phyloP scores from a whole-genome alignment of 169 alveolate species.

The Plasmodium adleri region DNA sequence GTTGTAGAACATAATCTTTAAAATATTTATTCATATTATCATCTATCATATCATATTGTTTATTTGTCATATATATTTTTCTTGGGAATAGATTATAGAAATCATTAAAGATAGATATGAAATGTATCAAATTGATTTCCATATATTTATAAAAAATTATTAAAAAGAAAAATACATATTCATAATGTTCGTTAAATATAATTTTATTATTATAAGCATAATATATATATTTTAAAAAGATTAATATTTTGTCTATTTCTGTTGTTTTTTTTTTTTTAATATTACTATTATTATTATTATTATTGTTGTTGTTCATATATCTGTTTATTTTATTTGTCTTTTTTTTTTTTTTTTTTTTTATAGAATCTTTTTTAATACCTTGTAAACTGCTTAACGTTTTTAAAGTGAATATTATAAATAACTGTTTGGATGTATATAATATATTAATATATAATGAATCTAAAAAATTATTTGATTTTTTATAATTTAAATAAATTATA shows the following conservation, averaged over 20 bases:
- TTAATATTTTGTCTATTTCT: slow-evolving; percentile 32
- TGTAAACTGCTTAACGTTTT: slow-evolving; percentile 32
- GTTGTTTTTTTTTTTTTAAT: background rate
- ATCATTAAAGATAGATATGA: slow-evolving; percentile 58
- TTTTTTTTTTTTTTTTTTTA: slow-evolving; percentile 5
- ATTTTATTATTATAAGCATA: slow-evolving; percentile 38
- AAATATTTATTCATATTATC: too few species aligned
- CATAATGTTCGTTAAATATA: slow-evolving; percentile 46
- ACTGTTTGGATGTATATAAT: slow-evolving; percentile 43
- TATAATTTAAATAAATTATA: slow-evolving; percentile 34
- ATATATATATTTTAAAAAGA: slow-evolving; percentile 64
- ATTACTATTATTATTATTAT: background rate
- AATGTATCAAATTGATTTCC: slow-evolving; percentile 44
- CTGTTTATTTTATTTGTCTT: background rate
- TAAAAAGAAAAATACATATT: slow-evolving; percentile 40
- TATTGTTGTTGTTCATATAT: too few species aligned
- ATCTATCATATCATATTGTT: background rate
- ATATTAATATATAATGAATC: slow-evolving; percentile 23
- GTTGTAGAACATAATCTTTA: too few species aligned
- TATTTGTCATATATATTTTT: background rate
- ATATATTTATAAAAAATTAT: slow-evolving; percentile 56
- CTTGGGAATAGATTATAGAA: slow-evolving; percentile 56
- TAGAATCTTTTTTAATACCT: background rate
- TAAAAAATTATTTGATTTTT: slow-evolving; percentile 16
- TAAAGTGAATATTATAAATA: slow-evolving; percentile 37